Percentiles rank a stretch among this genome's conserved stretches.
Evolutionary conservation across 192 early-diverging fungal species (phyloP).

Genomic region (Umbelopsis sp.): DNA sequence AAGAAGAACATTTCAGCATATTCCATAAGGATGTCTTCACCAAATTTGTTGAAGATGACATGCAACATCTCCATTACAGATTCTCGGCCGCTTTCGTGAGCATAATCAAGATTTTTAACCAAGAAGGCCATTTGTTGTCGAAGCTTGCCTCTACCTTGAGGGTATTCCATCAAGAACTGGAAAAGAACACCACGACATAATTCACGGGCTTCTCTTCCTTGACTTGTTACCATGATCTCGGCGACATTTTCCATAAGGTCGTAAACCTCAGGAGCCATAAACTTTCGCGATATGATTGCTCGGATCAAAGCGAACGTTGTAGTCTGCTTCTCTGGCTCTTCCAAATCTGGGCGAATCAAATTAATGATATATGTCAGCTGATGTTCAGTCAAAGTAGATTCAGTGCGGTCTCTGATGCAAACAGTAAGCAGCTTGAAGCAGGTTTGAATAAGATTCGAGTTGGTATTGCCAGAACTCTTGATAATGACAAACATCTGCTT

Average conservation of each 20-base stretch:
- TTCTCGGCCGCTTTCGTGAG: conserved; percentile 88
- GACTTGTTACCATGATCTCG: conserved; percentile 86
- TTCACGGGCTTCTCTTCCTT: conserved; percentile 77
- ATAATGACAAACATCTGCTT: conserved; percentile 81
- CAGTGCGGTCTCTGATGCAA: conserved; percentile 76
- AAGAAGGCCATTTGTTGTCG: conserved; percentile 86
- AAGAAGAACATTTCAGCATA: conserved; percentile 86
- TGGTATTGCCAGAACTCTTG: conserved; percentile 59
- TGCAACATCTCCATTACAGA: conserved; percentile 90
- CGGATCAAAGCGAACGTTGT: conserved; percentile 87
- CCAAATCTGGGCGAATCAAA: conserved; percentile 85
- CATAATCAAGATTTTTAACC: conserved; percentile 89
- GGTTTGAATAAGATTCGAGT: conserved; percentile 72
- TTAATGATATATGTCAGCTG: conserved; percentile 82
- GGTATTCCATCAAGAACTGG: conserved; percentile 95
- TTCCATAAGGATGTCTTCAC: conserved; percentile 73
- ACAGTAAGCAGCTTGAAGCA: conserved; percentile 84
- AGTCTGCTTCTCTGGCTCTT: conserved; percentile 82
- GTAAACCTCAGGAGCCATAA: conserved; percentile 89
- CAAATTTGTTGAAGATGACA: conserved; percentile 78
- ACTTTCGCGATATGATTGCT: conserved; percentile 83
- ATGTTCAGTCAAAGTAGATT: conserved; percentile 65
- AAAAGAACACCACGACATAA: conserved; percentile 81
- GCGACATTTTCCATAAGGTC: conserved; percentile 87
- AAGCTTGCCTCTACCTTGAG: conserved; percentile 81